Evolutionary conservation across 179 eudicot genomes (phyloP).

Genomic region (Corrigiola litoralis): DNA sequence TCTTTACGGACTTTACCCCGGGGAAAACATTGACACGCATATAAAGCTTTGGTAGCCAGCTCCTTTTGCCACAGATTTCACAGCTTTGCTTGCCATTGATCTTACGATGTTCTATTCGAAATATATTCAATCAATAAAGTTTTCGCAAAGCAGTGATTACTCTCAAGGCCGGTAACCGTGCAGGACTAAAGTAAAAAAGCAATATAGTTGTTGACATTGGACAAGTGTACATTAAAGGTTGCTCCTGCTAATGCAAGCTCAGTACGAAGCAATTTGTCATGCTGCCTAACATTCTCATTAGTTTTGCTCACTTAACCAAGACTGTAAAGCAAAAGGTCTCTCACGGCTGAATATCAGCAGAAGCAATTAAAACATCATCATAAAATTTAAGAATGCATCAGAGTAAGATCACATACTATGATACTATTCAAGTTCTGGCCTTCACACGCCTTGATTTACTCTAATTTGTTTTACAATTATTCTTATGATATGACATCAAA

Average conservation of each 20-base stretch:
- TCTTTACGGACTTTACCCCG: too few relatives aligned
- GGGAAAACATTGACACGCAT: too few relatives aligned
- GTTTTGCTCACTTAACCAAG: background rate
- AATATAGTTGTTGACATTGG: background rate
- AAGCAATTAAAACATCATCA: background rate
- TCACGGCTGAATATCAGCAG: background rate
- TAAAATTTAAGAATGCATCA: background rate
- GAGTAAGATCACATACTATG: background rate
- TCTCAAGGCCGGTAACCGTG: background rate
- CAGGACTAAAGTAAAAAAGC: background rate
- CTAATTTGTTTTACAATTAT: too few relatives aligned
- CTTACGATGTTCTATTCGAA: background rate
- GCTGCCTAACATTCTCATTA: background rate
- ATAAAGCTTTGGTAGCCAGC: too few relatives aligned
- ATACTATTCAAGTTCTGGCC: too few relatives aligned
- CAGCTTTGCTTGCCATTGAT: slow-evolving; percentile 74
- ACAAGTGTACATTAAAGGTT: background rate
- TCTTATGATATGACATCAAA: too few relatives aligned
- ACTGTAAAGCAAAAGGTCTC: background rate
- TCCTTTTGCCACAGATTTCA: slow-evolving; percentile 55
- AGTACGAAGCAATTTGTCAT: background rate
- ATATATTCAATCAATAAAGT: background rate
- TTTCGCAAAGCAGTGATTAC: too few relatives aligned
- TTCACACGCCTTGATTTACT: too few relatives aligned
- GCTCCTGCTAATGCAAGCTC: background rate